Evolutionary conservation across 352 stramenopile genomes (phyloP).

Genomic region (Globisporangium viniferum): DNA sequence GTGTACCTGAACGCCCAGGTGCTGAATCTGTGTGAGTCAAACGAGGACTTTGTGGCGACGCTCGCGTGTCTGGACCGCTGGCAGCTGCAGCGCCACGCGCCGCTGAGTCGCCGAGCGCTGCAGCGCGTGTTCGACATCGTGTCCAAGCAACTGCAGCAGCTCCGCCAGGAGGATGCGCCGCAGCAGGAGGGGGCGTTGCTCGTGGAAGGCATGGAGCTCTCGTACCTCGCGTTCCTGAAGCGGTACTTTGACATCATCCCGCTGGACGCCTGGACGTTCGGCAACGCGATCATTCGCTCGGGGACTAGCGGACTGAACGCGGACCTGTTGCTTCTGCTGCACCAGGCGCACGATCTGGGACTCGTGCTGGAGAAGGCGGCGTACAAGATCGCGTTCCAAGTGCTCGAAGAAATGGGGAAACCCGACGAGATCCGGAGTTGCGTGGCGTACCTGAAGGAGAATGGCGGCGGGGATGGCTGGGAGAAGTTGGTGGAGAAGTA

Average conservation of each 20-base stretch:
- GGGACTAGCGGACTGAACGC: slow-evolving; percentile 34
- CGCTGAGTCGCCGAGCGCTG: slow-evolving; percentile 44
- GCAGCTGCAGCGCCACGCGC: slow-evolving; percentile 35
- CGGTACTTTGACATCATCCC: slow-evolving; percentile 48
- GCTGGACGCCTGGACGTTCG: slow-evolving; percentile 51
- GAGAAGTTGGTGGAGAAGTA: slow-evolving; percentile 32
- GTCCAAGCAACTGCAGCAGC: slow-evolving; percentile 42
- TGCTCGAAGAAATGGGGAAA: slow-evolving; percentile 31
- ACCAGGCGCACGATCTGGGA: slow-evolving; percentile 29
- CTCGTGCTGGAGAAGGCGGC: slow-evolving; percentile 38
- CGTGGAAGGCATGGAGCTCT: slow-evolving; percentile 46
- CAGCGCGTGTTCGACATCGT: slow-evolving; percentile 62
- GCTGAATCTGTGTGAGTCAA: slow-evolving; percentile 67
- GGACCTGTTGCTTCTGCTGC: slow-evolving; percentile 47
- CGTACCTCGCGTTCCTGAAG: slow-evolving; percentile 50
- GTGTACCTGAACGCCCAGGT: slow-evolving; percentile 48
- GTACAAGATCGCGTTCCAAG: slow-evolving; percentile 45
- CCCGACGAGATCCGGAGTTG: slow-evolving; percentile 30
- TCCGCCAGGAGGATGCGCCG: slow-evolving; percentile 19
- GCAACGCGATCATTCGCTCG: slow-evolving; percentile 48
- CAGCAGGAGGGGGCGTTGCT: slow-evolving; percentile 22
- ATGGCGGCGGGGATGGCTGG: slow-evolving; percentile 30
- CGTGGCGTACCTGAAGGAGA: slow-evolving; percentile 15
- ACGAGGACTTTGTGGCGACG: slow-evolving; percentile 58
- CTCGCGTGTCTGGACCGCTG: slow-evolving; percentile 59